Percentiles rank a stretch among this genome's conserved stretches.
phyloP scores from a whole-genome alignment of 768 basidiomycete species.

The Suillus clintonianus region DNA sequence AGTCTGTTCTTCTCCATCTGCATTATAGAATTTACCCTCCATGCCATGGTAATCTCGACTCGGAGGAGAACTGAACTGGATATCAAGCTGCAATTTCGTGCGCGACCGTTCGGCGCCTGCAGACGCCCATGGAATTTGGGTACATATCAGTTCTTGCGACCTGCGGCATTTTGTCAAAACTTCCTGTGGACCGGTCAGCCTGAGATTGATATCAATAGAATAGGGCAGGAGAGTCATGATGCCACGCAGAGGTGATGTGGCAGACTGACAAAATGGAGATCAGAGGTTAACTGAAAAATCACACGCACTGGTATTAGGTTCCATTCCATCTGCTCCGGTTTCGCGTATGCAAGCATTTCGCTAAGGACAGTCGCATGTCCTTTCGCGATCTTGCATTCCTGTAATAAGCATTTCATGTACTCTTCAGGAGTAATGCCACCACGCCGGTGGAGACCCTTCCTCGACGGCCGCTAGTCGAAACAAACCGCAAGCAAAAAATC shows the following conservation, averaged over 20 bases:
- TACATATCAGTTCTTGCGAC: constrained; percentile 82
- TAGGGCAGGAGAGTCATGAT: not conserved
- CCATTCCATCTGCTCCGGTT: constrained; percentile 67
- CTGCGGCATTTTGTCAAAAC: constrained; percentile 77
- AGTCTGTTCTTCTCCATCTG: constrained; percentile 49
- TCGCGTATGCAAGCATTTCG: constrained; percentile 68
- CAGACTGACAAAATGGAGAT: not conserved
- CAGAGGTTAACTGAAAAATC: not conserved
- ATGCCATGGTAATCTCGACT: constrained; percentile 16
- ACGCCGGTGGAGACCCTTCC: constrained; percentile 23
- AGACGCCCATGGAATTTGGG: constrained; percentile 91
- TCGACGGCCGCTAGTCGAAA: not conserved
- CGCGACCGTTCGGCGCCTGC: constrained; percentile 75
- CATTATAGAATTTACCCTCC: constrained; percentile 19
- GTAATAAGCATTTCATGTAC: constrained; percentile 78
- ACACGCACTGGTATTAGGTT: constrained; percentile 64
- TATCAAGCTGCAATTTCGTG: constrained; percentile 14
- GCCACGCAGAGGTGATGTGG: not conserved
- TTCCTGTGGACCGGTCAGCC: constrained; percentile 59
- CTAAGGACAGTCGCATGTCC: constrained; percentile 78
- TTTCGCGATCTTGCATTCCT: constrained; percentile 82
- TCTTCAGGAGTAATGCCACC: constrained; percentile 73
- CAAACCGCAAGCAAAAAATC: too few species aligned
- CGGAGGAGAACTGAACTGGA: not conserved
- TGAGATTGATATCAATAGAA: not conserved